Evolutionary conservation across 2,329 filamentous ascomycete genomes (phyloP).

Genomic region (Trichophaea hybrida): DNA sequence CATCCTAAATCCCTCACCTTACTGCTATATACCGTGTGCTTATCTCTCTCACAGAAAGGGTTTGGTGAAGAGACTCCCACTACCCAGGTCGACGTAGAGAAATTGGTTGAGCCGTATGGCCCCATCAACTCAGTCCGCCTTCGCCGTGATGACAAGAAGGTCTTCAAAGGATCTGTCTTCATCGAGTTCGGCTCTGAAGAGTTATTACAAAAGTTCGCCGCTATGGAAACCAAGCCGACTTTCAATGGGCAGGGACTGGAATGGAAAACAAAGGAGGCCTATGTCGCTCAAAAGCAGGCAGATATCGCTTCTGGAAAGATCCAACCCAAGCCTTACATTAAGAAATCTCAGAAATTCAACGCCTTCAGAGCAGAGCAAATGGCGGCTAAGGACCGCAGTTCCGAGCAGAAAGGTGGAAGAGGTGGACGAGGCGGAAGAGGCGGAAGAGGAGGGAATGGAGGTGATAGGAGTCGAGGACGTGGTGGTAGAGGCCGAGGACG

Average conservation of each 20-base stretch:
- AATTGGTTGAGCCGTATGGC: conserved; percentile 72
- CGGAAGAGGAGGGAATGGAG: conserved; percentile 33
- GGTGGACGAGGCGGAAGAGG: conserved; percentile 32
- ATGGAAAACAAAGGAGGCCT: conserved; percentile 69
- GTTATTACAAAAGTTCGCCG: conserved; percentile 64
- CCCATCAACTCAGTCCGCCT: conserved; percentile 71
- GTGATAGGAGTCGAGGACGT: conserved; percentile 28
- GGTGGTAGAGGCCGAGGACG: conserved; percentile 32
- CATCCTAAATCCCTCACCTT: not conserved
- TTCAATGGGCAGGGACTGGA: conserved; percentile 59
- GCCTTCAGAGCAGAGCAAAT: conserved; percentile 1
- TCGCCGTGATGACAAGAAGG: conserved; percentile 54
- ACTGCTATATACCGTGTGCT: not conserved
- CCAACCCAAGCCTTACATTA: conserved; percentile 37
- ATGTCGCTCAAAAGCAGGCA: conserved; percentile 62
- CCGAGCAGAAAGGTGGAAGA: conserved; percentile 28
- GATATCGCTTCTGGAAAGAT: conserved; percentile 59
- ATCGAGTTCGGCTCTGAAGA: conserved; percentile 79
- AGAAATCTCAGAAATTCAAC: conserved; percentile 9
- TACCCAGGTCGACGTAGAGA: conserved; percentile 87
- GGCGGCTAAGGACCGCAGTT: not conserved
- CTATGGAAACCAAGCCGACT: conserved; percentile 62
- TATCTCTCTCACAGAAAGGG: conserved; percentile 47
- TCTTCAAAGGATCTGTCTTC: conserved; percentile 94
- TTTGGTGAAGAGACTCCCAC: conserved; percentile 73